Evolutionary conservation across 2,329 filamentous ascomycete species (phyloP).

Genomic region (Didymella pomorum): DNA sequence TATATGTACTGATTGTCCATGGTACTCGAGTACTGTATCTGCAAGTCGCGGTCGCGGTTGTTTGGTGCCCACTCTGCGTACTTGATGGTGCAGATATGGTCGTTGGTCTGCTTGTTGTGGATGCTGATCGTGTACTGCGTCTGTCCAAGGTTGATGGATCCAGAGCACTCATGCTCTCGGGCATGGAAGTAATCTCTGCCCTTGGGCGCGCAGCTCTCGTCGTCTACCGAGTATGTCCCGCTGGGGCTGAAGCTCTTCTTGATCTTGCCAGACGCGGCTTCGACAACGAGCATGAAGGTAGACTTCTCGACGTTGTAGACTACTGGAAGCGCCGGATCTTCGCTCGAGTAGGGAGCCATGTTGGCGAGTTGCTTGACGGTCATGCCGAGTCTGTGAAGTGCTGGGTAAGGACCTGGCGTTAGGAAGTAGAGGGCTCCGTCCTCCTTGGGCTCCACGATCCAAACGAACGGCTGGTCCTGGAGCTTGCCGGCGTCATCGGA

Average conservation of each 20-base stretch:
- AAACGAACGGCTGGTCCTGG: constrained; percentile 83
- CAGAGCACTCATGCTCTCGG: constrained; percentile 71
- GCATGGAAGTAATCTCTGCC: constrained; percentile 62
- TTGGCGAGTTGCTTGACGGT: constrained; percentile 91
- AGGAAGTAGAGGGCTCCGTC: constrained; percentile 90
- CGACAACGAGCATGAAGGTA: constrained; percentile 86
- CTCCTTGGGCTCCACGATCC: constrained; percentile 91
- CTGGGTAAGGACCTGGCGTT: constrained; percentile 69
- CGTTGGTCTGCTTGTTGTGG: constrained; percentile 74
- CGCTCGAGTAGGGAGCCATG: constrained; percentile 76
- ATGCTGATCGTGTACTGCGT: constrained; percentile 92
- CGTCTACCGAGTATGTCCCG: constrained; percentile 71
- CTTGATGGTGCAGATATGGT: constrained; percentile 84
- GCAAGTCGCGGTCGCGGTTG: constrained; percentile 85
- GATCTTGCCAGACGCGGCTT: constrained; percentile 83
- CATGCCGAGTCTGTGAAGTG: constrained; percentile 71
- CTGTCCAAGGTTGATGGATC: constrained; percentile 79
- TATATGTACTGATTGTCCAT: constrained; percentile 91
- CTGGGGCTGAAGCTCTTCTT: constrained; percentile 83
- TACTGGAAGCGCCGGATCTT: constrained; percentile 71
- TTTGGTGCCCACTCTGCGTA: constrained; percentile 97
- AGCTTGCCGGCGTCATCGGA: constrained; percentile 46
- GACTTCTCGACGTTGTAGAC: constrained; percentile 93
- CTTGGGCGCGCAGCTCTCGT: constrained; percentile 77
- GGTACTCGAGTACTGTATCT: constrained; percentile 79